These are phyloP conservation scores for Phytophthora litchii DNA, from an alignment of 352 stramenopile genomes.

Conservation along the genomic window DNA sequence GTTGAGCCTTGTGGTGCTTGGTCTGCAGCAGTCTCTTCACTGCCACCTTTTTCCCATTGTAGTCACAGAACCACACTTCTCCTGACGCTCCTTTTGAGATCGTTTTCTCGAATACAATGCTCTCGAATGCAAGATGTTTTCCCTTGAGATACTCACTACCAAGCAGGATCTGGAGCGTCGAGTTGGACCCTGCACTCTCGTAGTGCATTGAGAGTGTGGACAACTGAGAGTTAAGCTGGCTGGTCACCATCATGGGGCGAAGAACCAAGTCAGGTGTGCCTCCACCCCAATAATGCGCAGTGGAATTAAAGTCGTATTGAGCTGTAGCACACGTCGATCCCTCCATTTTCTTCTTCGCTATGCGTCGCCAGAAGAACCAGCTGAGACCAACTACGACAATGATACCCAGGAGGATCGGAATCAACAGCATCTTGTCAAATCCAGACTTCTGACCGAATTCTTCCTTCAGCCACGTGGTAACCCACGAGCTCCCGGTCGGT, in stretches of 20 bases:
- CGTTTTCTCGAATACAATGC: slow-evolving; percentile 21
- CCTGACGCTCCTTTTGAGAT: slow-evolving; percentile 38
- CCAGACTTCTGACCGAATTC: slow-evolving; percentile 12
- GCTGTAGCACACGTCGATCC: slow-evolving; percentile 4
- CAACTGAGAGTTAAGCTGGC: slow-evolving; percentile 14
- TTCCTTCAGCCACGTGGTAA: slow-evolving; percentile 28
- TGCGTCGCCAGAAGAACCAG: slow-evolving; percentile 16
- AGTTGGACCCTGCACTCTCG: slow-evolving; percentile 31
- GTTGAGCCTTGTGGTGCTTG: slow-evolving; percentile 37
- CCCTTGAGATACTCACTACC: slow-evolving; percentile 19
- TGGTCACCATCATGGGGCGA: slow-evolving; percentile 14
- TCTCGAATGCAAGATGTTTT: slow-evolving; percentile 29
- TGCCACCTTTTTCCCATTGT: slow-evolving; percentile 44
- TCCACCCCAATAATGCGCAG: slow-evolving; percentile 3
- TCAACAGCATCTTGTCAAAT: slow-evolving; percentile 12
- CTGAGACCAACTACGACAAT: background rate
- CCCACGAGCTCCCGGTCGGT: slow-evolving; percentile 18
- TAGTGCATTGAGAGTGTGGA: slow-evolving; percentile 14
- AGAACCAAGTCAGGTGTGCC: slow-evolving; percentile 7
- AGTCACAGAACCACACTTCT: slow-evolving; percentile 58
- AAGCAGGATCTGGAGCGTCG: slow-evolving; percentile 28
- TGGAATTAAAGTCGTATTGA: slow-evolving; percentile 15
- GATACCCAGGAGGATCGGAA: slow-evolving; percentile 17
- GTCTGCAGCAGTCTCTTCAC: slow-evolving; percentile 48
- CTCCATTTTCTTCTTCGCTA: slow-evolving; percentile 6